Conservation (phyloP, 345 rosid genomes). For the Populus simonii region DNA sequence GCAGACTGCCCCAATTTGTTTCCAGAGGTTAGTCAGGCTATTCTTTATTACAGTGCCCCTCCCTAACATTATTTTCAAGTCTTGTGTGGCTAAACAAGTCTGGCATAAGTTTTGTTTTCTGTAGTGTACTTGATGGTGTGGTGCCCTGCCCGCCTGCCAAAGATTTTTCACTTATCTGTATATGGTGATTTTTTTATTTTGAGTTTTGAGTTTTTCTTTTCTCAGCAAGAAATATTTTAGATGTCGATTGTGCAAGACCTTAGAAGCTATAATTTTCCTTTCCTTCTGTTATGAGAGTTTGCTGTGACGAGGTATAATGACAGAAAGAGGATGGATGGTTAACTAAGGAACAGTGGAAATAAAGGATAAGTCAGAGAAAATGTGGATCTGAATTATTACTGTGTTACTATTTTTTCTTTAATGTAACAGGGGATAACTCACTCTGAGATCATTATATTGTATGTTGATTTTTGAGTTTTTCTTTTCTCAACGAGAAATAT, state of each 20-base stretch:
- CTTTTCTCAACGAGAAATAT: background rate
- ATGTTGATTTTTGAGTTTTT: background rate
- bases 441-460: background rate
- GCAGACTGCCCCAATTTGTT: slow-evolving; percentile 91
- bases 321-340: background rate
- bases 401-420: background rate
- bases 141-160: background rate
- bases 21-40: slow-evolving; percentile 64
- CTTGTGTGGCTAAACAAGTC: background rate
- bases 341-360: background rate
- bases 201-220: background rate
- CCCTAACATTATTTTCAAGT: background rate
- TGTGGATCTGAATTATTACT: background rate
- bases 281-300: background rate
- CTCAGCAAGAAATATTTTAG: background rate
- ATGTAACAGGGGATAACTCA: background rate
- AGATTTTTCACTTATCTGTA: background rate
- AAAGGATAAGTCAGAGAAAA: background rate
- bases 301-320: background rate
- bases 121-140: background rate
- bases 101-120: background rate
- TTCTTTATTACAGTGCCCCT: background rate
- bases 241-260: background rate
- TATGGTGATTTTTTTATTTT: background rate
- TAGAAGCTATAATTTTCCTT: background rate